phyloP scores from a whole-genome alignment of 805 yeast genomes.

The Diddensiella caesifluorescens region DNA sequence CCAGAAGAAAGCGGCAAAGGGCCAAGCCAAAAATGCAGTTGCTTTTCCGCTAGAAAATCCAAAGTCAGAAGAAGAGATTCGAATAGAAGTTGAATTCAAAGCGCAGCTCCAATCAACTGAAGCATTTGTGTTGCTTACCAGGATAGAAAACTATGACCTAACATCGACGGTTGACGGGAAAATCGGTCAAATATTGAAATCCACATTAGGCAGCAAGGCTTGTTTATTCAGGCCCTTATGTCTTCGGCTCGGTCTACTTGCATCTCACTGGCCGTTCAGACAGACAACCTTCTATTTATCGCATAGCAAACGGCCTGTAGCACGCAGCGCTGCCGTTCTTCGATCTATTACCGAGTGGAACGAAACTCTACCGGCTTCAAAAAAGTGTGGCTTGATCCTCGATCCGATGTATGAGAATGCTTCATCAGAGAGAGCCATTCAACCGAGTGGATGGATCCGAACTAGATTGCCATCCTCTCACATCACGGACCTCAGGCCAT shows the following conservation, averaged over 20 bases:
- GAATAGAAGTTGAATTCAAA: constrained; percentile 30
- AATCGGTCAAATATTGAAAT: constrained; percentile 26
- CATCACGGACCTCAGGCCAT: constrained; percentile 38
- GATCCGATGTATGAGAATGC: constrained; percentile 38
- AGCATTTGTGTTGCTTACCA: constrained; percentile 38
- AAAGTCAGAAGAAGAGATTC: constrained; percentile 25
- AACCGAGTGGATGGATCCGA: constrained; percentile 37
- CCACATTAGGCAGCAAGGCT: constrained; percentile 32
- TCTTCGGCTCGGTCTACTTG: constrained; percentile 39
- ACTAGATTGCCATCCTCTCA: constrained; percentile 38
- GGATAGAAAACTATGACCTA: constrained; percentile 37
- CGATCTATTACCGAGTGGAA: constrained; percentile 38
- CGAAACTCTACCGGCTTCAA: constrained; percentile 22
- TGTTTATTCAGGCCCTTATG: constrained; percentile 30
- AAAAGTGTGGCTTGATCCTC: constrained; percentile 34
- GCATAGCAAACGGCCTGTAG: constrained; percentile 38
- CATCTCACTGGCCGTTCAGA: constrained; percentile 44
- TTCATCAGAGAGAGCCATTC: constrained; percentile 32
- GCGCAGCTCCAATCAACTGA: constrained; percentile 36
- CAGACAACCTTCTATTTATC: constrained; percentile 38
- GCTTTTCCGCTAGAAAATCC: constrained; percentile 19
- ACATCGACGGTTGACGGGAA: constrained; percentile 32
- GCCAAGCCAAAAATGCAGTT: constrained; percentile 16
- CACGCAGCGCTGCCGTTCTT: constrained; percentile 38
- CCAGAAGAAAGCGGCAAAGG: constrained; percentile 25